Conservation (phyloP, 2,329 filamentous ascomycete genomes). For the Penicillium fuscoglaucum region DNA sequence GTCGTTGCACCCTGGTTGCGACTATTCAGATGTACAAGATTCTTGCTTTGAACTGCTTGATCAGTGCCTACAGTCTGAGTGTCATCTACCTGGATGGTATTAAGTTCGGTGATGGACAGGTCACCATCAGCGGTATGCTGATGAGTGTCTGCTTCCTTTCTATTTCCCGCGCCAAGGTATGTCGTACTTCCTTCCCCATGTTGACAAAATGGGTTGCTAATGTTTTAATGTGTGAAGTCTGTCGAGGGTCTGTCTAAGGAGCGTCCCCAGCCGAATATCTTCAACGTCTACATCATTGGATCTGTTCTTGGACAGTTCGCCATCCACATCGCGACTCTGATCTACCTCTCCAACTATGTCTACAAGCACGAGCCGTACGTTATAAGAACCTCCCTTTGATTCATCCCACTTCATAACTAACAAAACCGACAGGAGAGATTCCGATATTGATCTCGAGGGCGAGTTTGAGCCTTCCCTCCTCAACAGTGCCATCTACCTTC, state of each 20-base stretch:
- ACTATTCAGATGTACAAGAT: conserved; percentile 99
- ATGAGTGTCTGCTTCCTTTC: conserved; percentile 99
- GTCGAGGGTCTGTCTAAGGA: conserved; percentile 96
- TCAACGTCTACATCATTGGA: conserved; percentile 98
- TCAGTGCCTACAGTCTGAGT: conserved; percentile 94
- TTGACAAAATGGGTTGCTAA: conserved; percentile 12
- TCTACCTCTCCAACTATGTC: conserved; percentile 90
- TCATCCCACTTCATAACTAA: conserved; percentile 34
- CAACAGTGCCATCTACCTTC: conserved; percentile 94
- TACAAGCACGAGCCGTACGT: conserved; percentile 82
- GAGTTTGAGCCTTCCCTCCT: conserved; percentile 91
- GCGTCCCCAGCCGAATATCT: conserved; percentile 96
- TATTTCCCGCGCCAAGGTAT: conserved; percentile 87
- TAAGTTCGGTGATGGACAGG: conserved; percentile 97
- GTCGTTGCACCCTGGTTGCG: conserved; percentile 92
- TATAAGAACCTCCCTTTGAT: not conserved
- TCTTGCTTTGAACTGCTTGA: conserved; percentile 92
- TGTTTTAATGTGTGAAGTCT: conserved; percentile 50
- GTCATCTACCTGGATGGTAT: conserved; percentile 97
- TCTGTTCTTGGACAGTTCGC: conserved; percentile 97
- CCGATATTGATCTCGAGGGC: conserved; percentile 82
- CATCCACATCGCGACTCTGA: conserved; percentile 87
- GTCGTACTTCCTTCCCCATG: conserved; percentile 9
- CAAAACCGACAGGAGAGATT: conserved; percentile 47
- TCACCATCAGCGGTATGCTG: conserved; percentile 98